phyloP scores from a whole-genome alignment of 164 flowering plant genomes.

The Annona cherimola region DNA sequence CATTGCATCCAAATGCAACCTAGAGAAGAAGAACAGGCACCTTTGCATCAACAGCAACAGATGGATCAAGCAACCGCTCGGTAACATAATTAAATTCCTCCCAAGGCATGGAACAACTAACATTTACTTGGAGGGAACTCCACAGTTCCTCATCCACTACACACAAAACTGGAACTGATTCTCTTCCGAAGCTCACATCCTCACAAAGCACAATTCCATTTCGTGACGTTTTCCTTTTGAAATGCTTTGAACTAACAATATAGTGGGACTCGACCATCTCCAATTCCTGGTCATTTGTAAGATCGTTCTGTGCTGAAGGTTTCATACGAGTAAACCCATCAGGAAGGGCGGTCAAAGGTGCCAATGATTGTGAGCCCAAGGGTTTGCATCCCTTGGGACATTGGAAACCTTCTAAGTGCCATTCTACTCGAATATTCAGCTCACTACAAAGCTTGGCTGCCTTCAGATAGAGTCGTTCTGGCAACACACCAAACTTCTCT shows the following conservation, averaged over 20 bases:
- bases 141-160: constrained; percentile 56
- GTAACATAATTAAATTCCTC: constrained; percentile 71
- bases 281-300: constrained; percentile 36
- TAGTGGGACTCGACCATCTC: constrained; percentile 79
- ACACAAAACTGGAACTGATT: constrained; percentile 67
- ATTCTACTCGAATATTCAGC: constrained; percentile 53
- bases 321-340: constrained; percentile 15
- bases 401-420: constrained; percentile 78
- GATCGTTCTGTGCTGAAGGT: constrained; percentile 11
- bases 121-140: constrained; percentile 28
- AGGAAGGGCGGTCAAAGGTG: constrained; percentile 37
- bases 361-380: constrained; percentile 10
- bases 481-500: constrained; percentile 59
- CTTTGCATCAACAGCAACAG: constrained; percentile 48
- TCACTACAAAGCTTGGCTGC: constrained; percentile 97
- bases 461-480: constrained; percentile 67
- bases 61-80: constrained; percentile 59
- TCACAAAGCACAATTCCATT: constrained; percentile 51
- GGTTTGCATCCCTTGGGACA: constrained; percentile 82
- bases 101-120: constrained; percentile 63
- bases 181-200: constrained; percentile 87
- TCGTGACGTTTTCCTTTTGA: constrained; percentile 26
- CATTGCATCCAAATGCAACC: background rate
- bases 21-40: constrained; percentile 28
- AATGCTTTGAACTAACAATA: constrained; percentile 50